Evolutionary conservation across 306 rosid species (phyloP).

Genomic region (Aeschynomene evenia): DNA sequence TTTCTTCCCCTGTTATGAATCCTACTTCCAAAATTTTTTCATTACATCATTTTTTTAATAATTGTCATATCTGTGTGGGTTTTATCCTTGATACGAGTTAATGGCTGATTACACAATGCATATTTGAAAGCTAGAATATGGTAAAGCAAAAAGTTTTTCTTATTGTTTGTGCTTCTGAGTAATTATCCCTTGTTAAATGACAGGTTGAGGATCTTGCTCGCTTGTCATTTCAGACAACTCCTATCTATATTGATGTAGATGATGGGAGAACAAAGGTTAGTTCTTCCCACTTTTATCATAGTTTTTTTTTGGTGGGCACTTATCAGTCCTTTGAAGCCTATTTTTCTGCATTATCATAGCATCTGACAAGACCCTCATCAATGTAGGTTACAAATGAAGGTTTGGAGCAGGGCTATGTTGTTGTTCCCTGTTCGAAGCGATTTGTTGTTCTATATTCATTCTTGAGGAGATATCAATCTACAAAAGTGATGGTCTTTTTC

Average conservation of each 20-base stretch:
- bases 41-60: background rate
- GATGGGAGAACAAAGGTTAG: constrained; percentile 79
- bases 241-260: constrained; percentile 78
- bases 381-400: constrained; percentile 94
- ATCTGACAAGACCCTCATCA: constrained; percentile 25
- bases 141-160: constrained; percentile 6
- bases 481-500: constrained; percentile 97
- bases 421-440: constrained; percentile 80
- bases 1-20: constrained; percentile 7
- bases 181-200: constrained; percentile 12
- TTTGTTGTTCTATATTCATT: constrained; percentile 81
- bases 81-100: background rate
- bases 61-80: background rate
- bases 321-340: background rate
- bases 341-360: constrained; percentile 8
- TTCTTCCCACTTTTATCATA: background rate
- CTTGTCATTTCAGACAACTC: constrained; percentile 71
- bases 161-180: background rate
- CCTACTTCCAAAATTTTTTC: background rate
- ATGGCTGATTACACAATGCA: constrained; percentile 1
- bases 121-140: background rate
- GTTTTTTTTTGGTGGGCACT: background rate
- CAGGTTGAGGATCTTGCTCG: constrained; percentile 94
- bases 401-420: constrained; percentile 89
- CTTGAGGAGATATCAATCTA: constrained; percentile 65